Conservation (phyloP, 2,329 filamentous ascomycete genomes). For the Fusarium globosum region DNA sequence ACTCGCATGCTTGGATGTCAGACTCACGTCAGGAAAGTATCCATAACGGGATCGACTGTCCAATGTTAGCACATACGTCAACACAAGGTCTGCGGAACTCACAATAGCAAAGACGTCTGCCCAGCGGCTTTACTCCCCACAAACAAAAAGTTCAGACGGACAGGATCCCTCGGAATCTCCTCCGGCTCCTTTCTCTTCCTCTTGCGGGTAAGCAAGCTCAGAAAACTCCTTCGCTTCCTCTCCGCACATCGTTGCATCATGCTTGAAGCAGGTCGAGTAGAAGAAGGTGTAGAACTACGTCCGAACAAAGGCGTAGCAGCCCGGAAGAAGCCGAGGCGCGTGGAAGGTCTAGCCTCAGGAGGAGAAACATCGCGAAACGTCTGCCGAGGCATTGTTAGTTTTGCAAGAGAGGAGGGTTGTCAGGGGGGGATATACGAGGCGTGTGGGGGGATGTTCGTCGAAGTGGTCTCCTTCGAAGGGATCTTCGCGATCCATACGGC, state of each 20-base stretch:
- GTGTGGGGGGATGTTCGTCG: conserved; percentile 45
- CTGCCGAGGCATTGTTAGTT: conserved; percentile 9
- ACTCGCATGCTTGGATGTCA: fast-evolving
- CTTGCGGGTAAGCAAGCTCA: conserved; percentile 46
- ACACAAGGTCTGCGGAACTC: background rate
- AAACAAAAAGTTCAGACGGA: conserved; percentile 52
- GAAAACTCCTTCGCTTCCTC: conserved; percentile 30
- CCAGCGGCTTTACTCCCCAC: conserved; percentile 49
- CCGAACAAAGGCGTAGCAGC: conserved; percentile 43
- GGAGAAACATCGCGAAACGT: conserved; percentile 40
- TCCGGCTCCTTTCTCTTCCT: conserved; percentile 39
- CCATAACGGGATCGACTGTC: conserved; percentile 53
- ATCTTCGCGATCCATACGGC: conserved; percentile 49
- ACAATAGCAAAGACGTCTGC: conserved; percentile 55
- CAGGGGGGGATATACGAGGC: conserved; percentile 39
- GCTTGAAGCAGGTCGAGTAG: conserved; percentile 27
- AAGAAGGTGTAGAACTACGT: conserved; percentile 20
- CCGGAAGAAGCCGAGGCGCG: conserved; percentile 46
- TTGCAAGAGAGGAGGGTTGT: fast-evolving
- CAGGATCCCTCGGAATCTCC: conserved; percentile 31
- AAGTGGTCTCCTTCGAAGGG: conserved; percentile 52
- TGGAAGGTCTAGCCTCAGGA: conserved; percentile 35
- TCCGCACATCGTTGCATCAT: background rate
- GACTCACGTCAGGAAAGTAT: conserved; percentile 52
- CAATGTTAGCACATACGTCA: background rate